Evolutionary conservation across 148 eudicot genomes (phyloP).

Genomic region (Heliamphora exappendiculata): DNA sequence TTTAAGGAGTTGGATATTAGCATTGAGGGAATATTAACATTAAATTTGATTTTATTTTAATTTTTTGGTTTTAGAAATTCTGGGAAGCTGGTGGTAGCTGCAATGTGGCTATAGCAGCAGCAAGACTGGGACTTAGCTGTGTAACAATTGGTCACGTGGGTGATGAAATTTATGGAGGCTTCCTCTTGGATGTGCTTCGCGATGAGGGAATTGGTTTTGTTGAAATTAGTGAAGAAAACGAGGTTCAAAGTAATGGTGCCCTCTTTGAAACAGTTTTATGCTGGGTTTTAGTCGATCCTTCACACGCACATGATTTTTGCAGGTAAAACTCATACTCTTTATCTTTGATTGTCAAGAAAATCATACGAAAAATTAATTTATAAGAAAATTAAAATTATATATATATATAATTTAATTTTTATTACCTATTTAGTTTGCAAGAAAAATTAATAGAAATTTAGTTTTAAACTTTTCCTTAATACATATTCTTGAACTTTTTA

Average conservation of each 20-base stretch:
- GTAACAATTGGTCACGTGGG: slow-evolving; percentile 81
- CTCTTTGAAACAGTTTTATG: slow-evolving; percentile 75
- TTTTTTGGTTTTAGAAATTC: slow-evolving; percentile 42
- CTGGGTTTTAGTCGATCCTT: slow-evolving; percentile 96
- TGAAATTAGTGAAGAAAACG: slow-evolving; percentile 54
- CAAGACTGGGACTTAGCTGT: slow-evolving; percentile 81
- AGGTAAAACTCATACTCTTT: slow-evolving; percentile 36
- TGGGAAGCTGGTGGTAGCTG: slow-evolving; percentile 99
- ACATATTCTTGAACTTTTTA: too few species aligned
- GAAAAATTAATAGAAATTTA: too few species aligned
- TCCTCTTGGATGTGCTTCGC: slow-evolving; percentile 69
- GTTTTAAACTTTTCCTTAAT: too few species aligned
- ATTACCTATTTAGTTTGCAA: too few species aligned
- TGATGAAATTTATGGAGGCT: slow-evolving; percentile 71
- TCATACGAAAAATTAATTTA: too few species aligned
- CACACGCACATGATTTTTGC: slow-evolving; percentile 90
- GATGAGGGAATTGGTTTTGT: slow-evolving; percentile 69
- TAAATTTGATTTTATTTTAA: neutral
- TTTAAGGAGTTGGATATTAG: too few species aligned
- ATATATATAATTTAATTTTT: too few species aligned
- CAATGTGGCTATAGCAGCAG: slow-evolving; percentile 92
- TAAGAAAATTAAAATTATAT: too few species aligned
- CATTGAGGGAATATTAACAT: too few species aligned
- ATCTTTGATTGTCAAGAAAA: neutral
- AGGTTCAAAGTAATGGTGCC: slow-evolving; percentile 20